phyloP scores from a whole-genome alignment of 306 rosid genomes.

The Bauhinia variegata region DNA sequence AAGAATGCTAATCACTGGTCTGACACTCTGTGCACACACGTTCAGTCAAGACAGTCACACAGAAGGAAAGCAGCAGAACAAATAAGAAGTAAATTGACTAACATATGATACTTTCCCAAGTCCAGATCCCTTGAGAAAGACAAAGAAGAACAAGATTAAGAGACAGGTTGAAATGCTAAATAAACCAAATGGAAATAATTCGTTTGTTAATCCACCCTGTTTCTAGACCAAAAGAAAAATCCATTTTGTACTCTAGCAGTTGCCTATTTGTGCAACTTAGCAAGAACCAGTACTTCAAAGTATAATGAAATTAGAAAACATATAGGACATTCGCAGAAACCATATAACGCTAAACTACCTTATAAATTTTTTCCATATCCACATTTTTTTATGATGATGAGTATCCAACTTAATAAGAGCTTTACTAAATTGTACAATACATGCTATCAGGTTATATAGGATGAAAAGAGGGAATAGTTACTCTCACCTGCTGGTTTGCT shows the following conservation, averaged over 20 bases:
- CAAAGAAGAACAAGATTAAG: slow-evolving; percentile 6
- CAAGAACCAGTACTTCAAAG: slow-evolving; percentile 7
- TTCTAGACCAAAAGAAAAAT: slow-evolving; percentile 17
- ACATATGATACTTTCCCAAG: not conserved
- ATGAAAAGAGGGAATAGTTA: not conserved
- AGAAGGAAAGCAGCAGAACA: not conserved
- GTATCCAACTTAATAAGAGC: not conserved
- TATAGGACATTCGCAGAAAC: slow-evolving; percentile 11
- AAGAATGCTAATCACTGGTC: slow-evolving; percentile 22
- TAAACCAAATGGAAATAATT: slow-evolving; percentile 12
- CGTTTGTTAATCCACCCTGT: slow-evolving; percentile 1
- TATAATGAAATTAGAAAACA: slow-evolving; percentile 14
- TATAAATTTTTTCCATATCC: slow-evolving; percentile 13
- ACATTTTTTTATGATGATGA: not conserved
- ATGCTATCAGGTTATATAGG: slow-evolving; percentile 7
- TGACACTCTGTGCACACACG: slow-evolving; percentile 6
- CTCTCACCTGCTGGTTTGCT: slow-evolving; percentile 94
- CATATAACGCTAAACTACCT: not conserved
- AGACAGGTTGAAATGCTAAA: slow-evolving; percentile 12
- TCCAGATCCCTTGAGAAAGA: not conserved
- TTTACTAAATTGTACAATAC: not conserved
- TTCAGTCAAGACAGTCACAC: not conserved
- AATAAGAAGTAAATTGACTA: not conserved
- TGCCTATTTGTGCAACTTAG: not conserved
- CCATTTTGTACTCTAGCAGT: slow-evolving; percentile 17